Conservation (phyloP, 345 rosid species). For the Pistacia atlantica region DNA sequence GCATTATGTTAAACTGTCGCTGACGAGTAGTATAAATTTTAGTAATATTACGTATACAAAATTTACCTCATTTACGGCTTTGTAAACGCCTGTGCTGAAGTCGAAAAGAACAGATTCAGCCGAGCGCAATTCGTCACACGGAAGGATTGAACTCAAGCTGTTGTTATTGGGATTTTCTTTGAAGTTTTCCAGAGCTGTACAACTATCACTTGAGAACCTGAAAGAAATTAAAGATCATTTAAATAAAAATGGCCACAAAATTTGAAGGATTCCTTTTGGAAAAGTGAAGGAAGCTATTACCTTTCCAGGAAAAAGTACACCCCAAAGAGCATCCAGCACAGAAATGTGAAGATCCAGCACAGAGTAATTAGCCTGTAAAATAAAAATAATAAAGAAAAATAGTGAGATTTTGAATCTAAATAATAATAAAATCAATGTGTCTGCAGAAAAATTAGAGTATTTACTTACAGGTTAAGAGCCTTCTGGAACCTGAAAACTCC, state of each 20-base stretch:
- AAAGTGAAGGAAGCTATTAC: constrained; percentile 29
- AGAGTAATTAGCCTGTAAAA: constrained; percentile 48
- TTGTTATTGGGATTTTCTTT: constrained; percentile 57
- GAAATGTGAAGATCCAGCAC: constrained; percentile 63
- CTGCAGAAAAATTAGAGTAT: not conserved
- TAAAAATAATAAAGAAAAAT: not conserved
- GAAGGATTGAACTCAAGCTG: constrained; percentile 69
- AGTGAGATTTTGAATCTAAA: not conserved
- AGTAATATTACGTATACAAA: too few species aligned
- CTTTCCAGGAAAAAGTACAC: constrained; percentile 53
- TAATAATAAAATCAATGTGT: not conserved
- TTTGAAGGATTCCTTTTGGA: not conserved
- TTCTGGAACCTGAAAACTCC: constrained; percentile 45
- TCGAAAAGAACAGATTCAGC: constrained; percentile 48
- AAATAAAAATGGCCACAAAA: not conserved
- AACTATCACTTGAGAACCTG: constrained; percentile 67
- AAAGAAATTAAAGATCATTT: not conserved
- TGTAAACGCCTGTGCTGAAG: constrained; percentile 55
- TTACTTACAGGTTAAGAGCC: constrained; percentile 45
- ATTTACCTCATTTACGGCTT: constrained; percentile 50
- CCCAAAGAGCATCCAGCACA: constrained; percentile 69
- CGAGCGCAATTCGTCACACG: constrained; percentile 54
- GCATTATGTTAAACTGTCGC: too few species aligned
- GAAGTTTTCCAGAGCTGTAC: constrained; percentile 59
- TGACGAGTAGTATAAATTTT: too few species aligned